Conservation (phyloP, 2,329 filamentous ascomycete species). For the Neophaeococcomyces mojaviensis region DNA sequence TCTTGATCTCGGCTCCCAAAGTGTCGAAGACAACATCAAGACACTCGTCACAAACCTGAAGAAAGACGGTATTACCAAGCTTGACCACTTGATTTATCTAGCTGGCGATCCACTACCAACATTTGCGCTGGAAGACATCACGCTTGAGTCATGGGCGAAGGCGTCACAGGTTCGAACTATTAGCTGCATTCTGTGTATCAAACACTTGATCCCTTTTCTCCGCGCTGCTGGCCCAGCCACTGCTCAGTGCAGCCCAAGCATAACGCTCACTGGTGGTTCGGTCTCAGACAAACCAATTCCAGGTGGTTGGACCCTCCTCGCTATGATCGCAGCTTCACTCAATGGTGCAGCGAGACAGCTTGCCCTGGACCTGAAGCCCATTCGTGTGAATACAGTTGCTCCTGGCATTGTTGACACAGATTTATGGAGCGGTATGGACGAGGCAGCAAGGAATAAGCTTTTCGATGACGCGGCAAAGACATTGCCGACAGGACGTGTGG, state of each 20-base stretch:
- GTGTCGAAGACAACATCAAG: slow-evolving; percentile 43
- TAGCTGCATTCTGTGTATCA: slow-evolving; percentile 46
- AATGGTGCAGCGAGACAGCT: slow-evolving; percentile 49
- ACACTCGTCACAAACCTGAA: slow-evolving; percentile 26
- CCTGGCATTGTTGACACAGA: slow-evolving; percentile 49
- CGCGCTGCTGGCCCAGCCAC: slow-evolving; percentile 25
- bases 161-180: slow-evolving; percentile 46
- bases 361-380: slow-evolving; percentile 55
- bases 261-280: slow-evolving; percentile 51
- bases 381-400: slow-evolving; percentile 56
- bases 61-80: slow-evolving; percentile 27
- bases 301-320: slow-evolving; percentile 43
- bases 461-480: slow-evolving; percentile 17
- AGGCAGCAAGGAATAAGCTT: slow-evolving; percentile 22
- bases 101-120: slow-evolving; percentile 44
- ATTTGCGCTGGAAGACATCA: slow-evolving; percentile 35
- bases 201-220: slow-evolving; percentile 39
- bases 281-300: slow-evolving; percentile 45
- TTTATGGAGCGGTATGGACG: slow-evolving; percentile 29
- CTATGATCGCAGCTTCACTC: slow-evolving; percentile 43
- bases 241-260: slow-evolving; percentile 32
- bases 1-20: slow-evolving; percentile 41
- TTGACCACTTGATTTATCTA: slow-evolving; percentile 54
- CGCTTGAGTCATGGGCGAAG: slow-evolving; percentile 33
- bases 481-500: slow-evolving; percentile 29